phyloP scores from a whole-genome alignment of 495 filamentous ascomycete species.

The Annulohypoxylon maeteangense region DNA sequence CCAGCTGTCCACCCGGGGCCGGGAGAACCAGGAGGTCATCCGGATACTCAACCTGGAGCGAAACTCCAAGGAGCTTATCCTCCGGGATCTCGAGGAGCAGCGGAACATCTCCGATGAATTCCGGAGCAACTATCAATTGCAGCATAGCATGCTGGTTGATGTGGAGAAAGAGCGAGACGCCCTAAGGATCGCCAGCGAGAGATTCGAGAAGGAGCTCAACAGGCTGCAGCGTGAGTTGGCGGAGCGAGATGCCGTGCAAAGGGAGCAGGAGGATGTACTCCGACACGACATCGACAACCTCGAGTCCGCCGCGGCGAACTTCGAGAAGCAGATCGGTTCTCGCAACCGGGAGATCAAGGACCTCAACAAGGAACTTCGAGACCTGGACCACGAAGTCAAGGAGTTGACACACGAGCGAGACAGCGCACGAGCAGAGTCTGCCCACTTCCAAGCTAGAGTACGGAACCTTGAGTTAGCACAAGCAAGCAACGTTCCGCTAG shows the following conservation, averaged over 20 bases:
- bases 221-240: conserved; percentile 50
- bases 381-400: conserved; percentile 54
- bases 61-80: conserved; percentile 45
- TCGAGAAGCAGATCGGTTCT: conserved; percentile 51
- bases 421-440: conserved; percentile 22
- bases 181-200: conserved; percentile 46
- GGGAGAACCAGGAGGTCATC: conserved; percentile 46
- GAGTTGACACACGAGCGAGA: conserved; percentile 39
- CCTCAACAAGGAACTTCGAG: conserved; percentile 27
- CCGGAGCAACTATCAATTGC: conserved; percentile 53
- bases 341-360: conserved; percentile 54
- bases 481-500: conserved; percentile 10
- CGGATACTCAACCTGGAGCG: conserved; percentile 43
- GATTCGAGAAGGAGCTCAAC: conserved; percentile 46
- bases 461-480: conserved; percentile 30
- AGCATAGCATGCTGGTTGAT: conserved; percentile 52
- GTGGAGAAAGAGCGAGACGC: conserved; percentile 55
- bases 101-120: conserved; percentile 56
- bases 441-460: conserved; percentile 34
- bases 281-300: conserved; percentile 51
- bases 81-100: conserved; percentile 54
- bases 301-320: conserved; percentile 46
- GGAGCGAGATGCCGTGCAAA: conserved; percentile 48
- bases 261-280: conserved; percentile 51
- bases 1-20: conserved; percentile 35